Evolutionary conservation across 2,329 filamentous ascomycete species (phyloP).

Genomic region (Coniochaeta hoffmannii): DNA sequence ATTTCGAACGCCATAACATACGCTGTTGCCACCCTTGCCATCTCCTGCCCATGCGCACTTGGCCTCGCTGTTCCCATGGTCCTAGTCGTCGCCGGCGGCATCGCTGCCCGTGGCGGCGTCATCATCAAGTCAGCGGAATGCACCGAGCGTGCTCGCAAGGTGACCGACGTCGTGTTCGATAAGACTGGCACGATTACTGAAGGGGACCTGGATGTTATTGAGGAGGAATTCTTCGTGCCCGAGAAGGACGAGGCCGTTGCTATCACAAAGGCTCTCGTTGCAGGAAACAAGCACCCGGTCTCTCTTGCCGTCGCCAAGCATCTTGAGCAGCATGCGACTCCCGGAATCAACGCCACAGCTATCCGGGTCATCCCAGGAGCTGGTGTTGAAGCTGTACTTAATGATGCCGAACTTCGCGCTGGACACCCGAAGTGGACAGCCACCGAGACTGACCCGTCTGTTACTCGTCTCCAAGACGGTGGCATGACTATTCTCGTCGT

Average conservation of each 20-base stretch:
- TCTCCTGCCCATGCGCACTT: slow-evolving; percentile 74
- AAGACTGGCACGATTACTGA: slow-evolving; percentile 72
- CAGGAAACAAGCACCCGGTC: slow-evolving; percentile 45
- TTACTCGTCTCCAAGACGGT: no score
- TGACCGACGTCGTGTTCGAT: slow-evolving; percentile 66
- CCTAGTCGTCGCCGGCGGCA: slow-evolving; percentile 60
- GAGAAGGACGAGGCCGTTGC: background rate
- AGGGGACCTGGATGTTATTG: slow-evolving; percentile 40
- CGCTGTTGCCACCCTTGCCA: slow-evolving; percentile 62
- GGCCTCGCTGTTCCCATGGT: slow-evolving; percentile 73
- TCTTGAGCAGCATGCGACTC: no score
- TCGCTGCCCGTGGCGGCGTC: slow-evolving; percentile 57
- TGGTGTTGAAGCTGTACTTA: slow-evolving; percentile 42
- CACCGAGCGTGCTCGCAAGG: slow-evolving; percentile 54
- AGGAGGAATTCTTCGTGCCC: slow-evolving; percentile 27
- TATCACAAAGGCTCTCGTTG: slow-evolving; percentile 27
- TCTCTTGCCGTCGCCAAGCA: slow-evolving; percentile 32
- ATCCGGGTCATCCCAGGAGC: slow-evolving; percentile 23
- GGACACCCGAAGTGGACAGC: no score
- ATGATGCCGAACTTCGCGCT: no score
- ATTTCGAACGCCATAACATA: no score
- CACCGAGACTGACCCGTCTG: no score
- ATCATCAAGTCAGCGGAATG: slow-evolving; percentile 61
- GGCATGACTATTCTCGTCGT: no score
- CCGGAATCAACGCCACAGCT: slow-evolving; percentile 21